Percentiles rank a stretch among this genome's conserved stretches.
Evolutionary conservation across 257 asterid species (phyloP).

Genomic region (Scutellaria barbata): DNA sequence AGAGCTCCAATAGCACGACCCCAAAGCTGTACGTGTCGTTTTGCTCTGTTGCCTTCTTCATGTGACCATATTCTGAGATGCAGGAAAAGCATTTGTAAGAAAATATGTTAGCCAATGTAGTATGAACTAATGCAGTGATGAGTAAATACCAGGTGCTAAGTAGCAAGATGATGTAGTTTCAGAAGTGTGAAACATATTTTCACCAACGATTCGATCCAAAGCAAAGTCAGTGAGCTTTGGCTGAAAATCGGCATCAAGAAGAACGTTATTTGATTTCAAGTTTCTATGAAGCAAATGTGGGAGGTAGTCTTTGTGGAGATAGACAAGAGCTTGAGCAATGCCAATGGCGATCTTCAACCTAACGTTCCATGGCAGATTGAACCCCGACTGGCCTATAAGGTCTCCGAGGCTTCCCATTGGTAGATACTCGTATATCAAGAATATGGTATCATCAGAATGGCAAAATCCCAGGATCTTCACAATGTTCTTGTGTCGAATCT

Average conservation of each 20-base stretch:
- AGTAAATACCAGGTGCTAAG: constrained; percentile 72
- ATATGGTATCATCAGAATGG: constrained; percentile 57
- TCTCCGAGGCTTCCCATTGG: constrained; percentile 80
- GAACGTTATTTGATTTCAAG: constrained; percentile 68
- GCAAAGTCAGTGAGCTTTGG: constrained; percentile 82
- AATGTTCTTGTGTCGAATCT: constrained; percentile 76
- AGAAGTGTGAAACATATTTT: constrained; percentile 51
- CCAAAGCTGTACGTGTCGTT: constrained; percentile 77
- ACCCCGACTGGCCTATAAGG: constrained; percentile 49
- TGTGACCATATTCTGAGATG: constrained; percentile 64
- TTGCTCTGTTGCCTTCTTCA: constrained; percentile 69
- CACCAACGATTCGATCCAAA: constrained; percentile 70
- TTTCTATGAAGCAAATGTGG: constrained; percentile 79
- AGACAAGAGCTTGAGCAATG: constrained; percentile 80
- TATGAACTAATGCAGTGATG: neutral
- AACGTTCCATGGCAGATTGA: constrained; percentile 61
- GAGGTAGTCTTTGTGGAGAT: constrained; percentile 76
- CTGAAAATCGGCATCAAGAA: constrained; percentile 70
- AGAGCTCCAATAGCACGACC: constrained; percentile 69
- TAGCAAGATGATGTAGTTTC: constrained; percentile 69
- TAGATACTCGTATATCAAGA: constrained; percentile 74
- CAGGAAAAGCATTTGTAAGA: neutral
- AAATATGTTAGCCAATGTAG: neutral
- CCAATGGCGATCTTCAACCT: constrained; percentile 76
- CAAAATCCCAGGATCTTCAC: constrained; percentile 81